Evolutionary conservation across 352 stramenopile genomes (phyloP).

Genomic region (Pythium monospermum): DNA sequence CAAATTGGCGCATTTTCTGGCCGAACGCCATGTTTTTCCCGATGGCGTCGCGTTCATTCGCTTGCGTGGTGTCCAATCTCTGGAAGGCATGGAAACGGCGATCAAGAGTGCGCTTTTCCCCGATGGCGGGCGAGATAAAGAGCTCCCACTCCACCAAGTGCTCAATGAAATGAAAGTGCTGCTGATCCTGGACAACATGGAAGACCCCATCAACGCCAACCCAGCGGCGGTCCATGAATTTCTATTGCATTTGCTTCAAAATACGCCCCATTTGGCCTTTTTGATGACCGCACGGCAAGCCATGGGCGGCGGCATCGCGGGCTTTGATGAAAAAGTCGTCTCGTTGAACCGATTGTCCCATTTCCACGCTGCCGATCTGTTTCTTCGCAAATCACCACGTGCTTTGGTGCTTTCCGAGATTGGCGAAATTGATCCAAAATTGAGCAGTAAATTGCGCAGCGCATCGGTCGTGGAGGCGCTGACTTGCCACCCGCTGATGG

Average conservation of each 20-base stretch:
- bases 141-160: constrained; percentile 50
- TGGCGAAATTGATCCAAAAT: constrained; percentile 35
- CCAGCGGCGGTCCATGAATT: constrained; percentile 52
- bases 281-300: constrained; percentile 70
- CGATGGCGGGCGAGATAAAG: constrained; percentile 57
- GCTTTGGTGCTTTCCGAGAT: constrained; percentile 65
- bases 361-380: constrained; percentile 66
- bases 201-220: constrained; percentile 71
- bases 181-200: constrained; percentile 80
- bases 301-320: constrained; percentile 60
- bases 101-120: constrained; percentile 66
- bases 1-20: constrained; percentile 65
- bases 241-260: constrained; percentile 59
- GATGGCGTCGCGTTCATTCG: constrained; percentile 75
- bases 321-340: constrained; percentile 80
- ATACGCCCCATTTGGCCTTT: constrained; percentile 52
- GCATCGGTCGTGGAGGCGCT: constrained; percentile 55
- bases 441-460: constrained; percentile 20
- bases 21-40: constrained; percentile 63
- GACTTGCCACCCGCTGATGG: constrained; percentile 66
- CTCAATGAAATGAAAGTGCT: constrained; percentile 55
- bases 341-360: constrained; percentile 68
- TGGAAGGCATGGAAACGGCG: constrained; percentile 68
- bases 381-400: constrained; percentile 72
- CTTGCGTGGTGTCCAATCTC: constrained; percentile 54